Base-by-base conservation (phyloP, 768 basidiomycete genomes). In the Hortiboletus campestris region DNA sequence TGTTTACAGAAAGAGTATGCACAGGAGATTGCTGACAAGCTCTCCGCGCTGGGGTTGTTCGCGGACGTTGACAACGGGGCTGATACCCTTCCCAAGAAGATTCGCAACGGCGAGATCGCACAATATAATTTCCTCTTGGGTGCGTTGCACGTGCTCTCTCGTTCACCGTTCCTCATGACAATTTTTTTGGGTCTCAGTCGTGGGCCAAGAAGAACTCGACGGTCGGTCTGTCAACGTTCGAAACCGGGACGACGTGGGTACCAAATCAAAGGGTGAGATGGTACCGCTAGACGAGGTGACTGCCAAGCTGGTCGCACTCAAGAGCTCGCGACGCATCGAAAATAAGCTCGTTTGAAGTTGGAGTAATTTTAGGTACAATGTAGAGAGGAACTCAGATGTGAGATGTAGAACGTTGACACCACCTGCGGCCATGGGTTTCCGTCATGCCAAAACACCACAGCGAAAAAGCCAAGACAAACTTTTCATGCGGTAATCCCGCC, bases 81-180 rank as follows among this genome's bases (percentile, higher is more conserved):
- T 40, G 88, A 97, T 66, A 98, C 97, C 0, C 81, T 98, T 28
- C 88, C 84, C 56, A 98, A 98, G 84, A 98, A 98, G 80, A 92
- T 99, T 66, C 83, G 95, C 29, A 98, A 98, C 69, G 95, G 91
- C 20, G 95, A 99, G 75, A 84, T 96, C 60, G 91, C 94, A 32
- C 96, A 98, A 72, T 97, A 96, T 76, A 98, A 98, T 75, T 98
- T 97, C 70, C 93, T 98, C 64, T 81, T 98, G 61, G 94, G 95
- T 97, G 58, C 51, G 86, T 72, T 17, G 20, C 9, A 11, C 16
- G 19, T 31, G 14, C 6, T n/a, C 2, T 34, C 14, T 16, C 35
- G 2, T 43, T n/a, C 3, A 22, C 43, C 14, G 36, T 51, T 49
- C 10, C 38, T 40, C 16, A 25, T 6, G 6, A 14, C 34, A 2